Conservation (phyloP, 352 stramenopile genomes). For the Globisporangium okanoganense region DNA sequence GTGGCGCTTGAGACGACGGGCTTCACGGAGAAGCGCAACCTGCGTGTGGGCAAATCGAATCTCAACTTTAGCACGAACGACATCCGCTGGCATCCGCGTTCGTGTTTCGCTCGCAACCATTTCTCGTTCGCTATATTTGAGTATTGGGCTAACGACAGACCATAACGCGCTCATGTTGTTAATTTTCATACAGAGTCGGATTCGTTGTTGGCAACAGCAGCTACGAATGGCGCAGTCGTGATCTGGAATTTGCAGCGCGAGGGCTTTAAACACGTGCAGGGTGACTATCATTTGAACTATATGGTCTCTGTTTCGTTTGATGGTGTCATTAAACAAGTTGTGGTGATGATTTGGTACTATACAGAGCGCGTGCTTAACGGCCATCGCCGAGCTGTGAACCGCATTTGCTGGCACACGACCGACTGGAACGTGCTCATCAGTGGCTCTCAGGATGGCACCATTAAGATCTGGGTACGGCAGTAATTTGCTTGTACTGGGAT, state of each 20-base stretch:
- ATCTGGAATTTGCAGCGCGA: conserved; percentile 88
- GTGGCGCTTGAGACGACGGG: conserved; percentile 70
- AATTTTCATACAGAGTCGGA: conserved; percentile 49
- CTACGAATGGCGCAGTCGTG: conserved; percentile 80
- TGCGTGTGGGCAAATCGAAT: conserved; percentile 78
- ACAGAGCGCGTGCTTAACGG: conserved; percentile 80
- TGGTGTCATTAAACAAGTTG: background rate
- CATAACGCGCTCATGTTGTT: background rate
- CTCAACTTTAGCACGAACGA: conserved; percentile 89
- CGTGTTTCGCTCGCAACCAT: conserved; percentile 4
- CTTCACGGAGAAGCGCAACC: conserved; percentile 82
- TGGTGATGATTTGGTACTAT: too few species aligned
- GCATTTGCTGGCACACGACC: conserved; percentile 85
- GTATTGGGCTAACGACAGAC: background rate
- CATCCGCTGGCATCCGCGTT: conserved; percentile 87
- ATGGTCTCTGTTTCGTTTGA: background rate
- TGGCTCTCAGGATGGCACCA: conserved; percentile 82
- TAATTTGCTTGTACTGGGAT: background rate
- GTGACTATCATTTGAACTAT: conserved; percentile 19
- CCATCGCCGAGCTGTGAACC: conserved; percentile 82
- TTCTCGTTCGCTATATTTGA: background rate
- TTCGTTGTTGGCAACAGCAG: conserved; percentile 79
- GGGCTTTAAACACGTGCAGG: conserved; percentile 87
- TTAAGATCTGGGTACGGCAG: conserved; percentile 79
- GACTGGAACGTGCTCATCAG: conserved; percentile 82